Conservation (phyloP, 148 eudicot species). For the Simmondsia chinensis region DNA sequence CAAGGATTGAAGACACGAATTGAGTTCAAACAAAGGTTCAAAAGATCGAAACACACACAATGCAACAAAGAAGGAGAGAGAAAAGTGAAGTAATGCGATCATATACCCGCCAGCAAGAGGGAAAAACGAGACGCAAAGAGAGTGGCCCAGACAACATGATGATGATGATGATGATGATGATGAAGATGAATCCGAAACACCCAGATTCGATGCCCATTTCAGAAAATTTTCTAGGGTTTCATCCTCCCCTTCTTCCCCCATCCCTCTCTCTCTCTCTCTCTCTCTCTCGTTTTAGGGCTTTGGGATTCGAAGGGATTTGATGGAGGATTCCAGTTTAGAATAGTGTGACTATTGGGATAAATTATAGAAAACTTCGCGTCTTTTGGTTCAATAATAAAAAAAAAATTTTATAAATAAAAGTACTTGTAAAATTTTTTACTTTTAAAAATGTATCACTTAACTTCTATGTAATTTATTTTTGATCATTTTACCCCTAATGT, state of each 20-base stretch:
- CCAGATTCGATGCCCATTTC: conserved; percentile 53
- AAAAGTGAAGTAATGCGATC: background rate
- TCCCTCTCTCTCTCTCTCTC: conserved; percentile 3
- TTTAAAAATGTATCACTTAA: no score
- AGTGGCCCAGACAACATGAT: conserved; percentile 37
- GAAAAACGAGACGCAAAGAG: conserved; percentile 51
- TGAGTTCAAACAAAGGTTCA: background rate
- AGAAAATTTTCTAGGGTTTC: conserved; percentile 35
- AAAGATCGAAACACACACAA: background rate
- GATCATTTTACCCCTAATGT: no score
- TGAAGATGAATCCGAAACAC: conserved; percentile 43
- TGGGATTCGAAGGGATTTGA: no score
- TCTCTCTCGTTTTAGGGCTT: background rate
- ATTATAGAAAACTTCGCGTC: no score
- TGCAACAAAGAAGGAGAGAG: background rate
- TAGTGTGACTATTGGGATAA: no score
- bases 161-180: conserved; percentile 15
- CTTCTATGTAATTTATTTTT: no score
- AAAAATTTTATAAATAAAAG: no score
- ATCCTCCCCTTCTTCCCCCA: conserved; percentile 18
- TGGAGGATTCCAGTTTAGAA: no score
- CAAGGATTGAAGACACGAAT: no score
- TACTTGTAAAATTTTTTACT: no score
- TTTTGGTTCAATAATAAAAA: no score
- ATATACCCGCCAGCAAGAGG: conserved; percentile 74